Conservation (phyloP, 805 yeast species). For the Zygotorulaspora chibaensis region DNA sequence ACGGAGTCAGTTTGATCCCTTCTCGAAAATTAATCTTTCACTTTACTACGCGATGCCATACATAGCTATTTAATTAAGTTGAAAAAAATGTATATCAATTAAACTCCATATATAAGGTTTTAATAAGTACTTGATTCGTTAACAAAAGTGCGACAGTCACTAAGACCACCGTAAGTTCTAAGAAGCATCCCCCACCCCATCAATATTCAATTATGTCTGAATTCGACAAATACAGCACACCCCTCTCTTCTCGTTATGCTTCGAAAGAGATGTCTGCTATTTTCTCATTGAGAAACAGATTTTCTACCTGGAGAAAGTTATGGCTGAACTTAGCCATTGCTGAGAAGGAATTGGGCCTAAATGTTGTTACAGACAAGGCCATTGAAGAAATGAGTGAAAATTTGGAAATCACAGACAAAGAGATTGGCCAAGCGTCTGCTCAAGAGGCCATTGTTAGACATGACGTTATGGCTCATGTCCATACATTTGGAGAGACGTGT, state of each 20-base stretch:
- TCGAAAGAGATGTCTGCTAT: slow-evolving; percentile 93
- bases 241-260: slow-evolving; percentile 94
- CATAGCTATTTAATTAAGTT: neutral
- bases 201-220: slow-evolving; percentile 27
- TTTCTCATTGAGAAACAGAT: slow-evolving; percentile 89
- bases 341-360: slow-evolving; percentile 84
- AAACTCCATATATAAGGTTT: neutral
- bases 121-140: neutral
- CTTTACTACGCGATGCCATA: neutral
- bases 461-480: slow-evolving; percentile 99
- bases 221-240: slow-evolving; percentile 80
- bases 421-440: slow-evolving; percentile 78
- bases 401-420: slow-evolving; percentile 84
- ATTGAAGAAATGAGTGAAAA: slow-evolving; percentile 77
- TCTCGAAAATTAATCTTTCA: neutral
- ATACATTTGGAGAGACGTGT: slow-evolving; percentile 84
- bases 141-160: too few species aligned
- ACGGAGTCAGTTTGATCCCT: slow-evolving; percentile 15
- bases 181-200: too few species aligned
- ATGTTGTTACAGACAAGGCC: slow-evolving; percentile 85
- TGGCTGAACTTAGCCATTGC: slow-evolving; percentile 96
- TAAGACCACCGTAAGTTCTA: neutral
- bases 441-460: slow-evolving; percentile 98
- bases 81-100: neutral
- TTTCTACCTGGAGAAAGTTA: slow-evolving; percentile 96